These are phyloP conservation scores for Picea abies DNA, from an alignment of 83 land plant genomes.

Conservation along the genomic window DNA sequence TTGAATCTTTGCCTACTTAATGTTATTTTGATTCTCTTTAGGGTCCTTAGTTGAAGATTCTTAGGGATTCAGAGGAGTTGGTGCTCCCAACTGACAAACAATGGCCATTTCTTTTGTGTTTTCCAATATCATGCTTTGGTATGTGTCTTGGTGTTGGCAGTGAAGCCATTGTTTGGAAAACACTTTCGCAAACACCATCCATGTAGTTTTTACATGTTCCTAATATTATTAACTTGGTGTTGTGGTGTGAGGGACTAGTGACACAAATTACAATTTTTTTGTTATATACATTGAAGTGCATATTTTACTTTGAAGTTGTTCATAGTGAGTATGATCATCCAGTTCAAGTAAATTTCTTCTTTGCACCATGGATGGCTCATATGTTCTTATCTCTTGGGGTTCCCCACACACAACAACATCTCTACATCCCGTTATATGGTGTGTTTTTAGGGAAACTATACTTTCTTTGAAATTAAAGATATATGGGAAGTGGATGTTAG, in stretches of 20 bases:
- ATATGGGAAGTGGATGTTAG: slow-evolving; percentile 96
- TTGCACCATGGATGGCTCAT: no score
- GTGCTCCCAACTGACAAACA: slow-evolving; percentile 31
- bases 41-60: slow-evolving; percentile 81
- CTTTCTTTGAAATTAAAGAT: slow-evolving; percentile 79
- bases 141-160: slow-evolving; percentile 34
- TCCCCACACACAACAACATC: no score
- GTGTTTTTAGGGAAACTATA: slow-evolving; percentile 73
- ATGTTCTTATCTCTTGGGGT: no score
- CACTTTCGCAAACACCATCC: slow-evolving; percentile 43
- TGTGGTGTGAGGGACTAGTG: slow-evolving; percentile 69
- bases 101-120: slow-evolving; percentile 95
- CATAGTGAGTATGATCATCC: slow-evolving; percentile 90
- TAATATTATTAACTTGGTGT: slow-evolving; percentile 32
- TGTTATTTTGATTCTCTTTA: slow-evolving; percentile 82
- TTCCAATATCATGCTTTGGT: slow-evolving; percentile 62
- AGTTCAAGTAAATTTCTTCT: slow-evolving; percentile 91
- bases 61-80: slow-evolving; percentile 59
- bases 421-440: slow-evolving; percentile 54
- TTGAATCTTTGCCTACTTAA: slow-evolving; percentile 42
- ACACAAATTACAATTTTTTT: slow-evolving; percentile 24
- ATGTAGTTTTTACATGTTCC: slow-evolving; percentile 64
- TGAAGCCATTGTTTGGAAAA: slow-evolving; percentile 87
- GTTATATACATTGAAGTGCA: slow-evolving; percentile 64
- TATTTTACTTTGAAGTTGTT: slow-evolving; percentile 91